A percentile compares a stretch with the other conserved stretches of the same genome.
These are phyloP conservation scores for Kappamyces sp. DNA, from an alignment of 192 early-diverging fungal species.

Conservation along the genomic window DNA sequence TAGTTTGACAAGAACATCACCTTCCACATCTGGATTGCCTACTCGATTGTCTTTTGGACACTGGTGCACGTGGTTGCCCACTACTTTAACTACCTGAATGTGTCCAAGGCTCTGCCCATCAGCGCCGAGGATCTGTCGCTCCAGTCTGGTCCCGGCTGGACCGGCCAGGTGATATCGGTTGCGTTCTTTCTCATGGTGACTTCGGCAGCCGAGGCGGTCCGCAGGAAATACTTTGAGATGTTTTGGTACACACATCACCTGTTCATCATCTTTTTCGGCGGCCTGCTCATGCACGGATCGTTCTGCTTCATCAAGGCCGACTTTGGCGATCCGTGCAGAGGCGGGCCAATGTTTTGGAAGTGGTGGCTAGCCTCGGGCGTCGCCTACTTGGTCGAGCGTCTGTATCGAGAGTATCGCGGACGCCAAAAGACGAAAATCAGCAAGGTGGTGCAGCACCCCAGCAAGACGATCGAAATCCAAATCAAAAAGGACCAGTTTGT, in stretches of 20 bases:
- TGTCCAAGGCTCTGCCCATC: conserved; percentile 36
- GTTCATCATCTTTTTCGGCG: conserved; percentile 79
- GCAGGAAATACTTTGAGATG: conserved; percentile 64
- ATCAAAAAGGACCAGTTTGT: conserved; percentile 59
- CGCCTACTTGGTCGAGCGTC: conserved; percentile 66
- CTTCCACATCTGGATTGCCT: conserved; percentile 76
- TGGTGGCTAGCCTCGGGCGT: conserved; percentile 65
- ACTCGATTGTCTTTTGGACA: conserved; percentile 71
- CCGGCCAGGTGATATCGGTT: conserved; percentile 70
- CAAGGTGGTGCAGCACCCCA: conserved; percentile 79
- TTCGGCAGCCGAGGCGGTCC: conserved; percentile 54
- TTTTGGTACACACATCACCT: conserved; percentile 88
- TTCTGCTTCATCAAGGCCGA: conserved; percentile 77
- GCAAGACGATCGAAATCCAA: conserved; percentile 76
- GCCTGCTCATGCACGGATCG: conserved; percentile 70
- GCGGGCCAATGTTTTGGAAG: conserved; percentile 75
- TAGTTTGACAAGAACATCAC: conserved; percentile 73
- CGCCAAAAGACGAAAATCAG: conserved; percentile 61
- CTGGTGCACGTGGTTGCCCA: conserved; percentile 65
- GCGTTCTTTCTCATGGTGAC: conserved; percentile 74
- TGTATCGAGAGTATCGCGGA: conserved; percentile 65
- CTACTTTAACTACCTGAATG: conserved; percentile 72
- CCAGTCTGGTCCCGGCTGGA: conserved; percentile 69
- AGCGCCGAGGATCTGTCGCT: conserved; percentile 39
- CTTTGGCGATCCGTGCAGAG: conserved; percentile 48